These are phyloP conservation scores for Dryas octopetala DNA, from an alignment of 306 rosid genomes.

Conservation along the genomic window DNA sequence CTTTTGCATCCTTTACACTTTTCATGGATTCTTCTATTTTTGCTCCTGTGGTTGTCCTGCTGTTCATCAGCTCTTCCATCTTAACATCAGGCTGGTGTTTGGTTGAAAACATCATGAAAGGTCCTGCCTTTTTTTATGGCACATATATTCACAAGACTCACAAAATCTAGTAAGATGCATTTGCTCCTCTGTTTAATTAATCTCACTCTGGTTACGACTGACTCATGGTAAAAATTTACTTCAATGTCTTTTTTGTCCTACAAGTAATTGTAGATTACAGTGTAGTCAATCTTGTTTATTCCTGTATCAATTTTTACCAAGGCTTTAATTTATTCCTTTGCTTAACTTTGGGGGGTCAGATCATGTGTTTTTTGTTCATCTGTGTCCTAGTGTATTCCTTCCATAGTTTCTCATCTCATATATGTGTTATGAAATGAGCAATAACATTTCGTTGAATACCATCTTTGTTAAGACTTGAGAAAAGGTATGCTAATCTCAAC, in stretches of 20 bases:
- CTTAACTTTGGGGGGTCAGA: too few relatives aligned
- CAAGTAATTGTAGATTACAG: too few relatives aligned
- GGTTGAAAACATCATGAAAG: conserved; percentile 3
- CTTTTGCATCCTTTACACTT: not conserved
- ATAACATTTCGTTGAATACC: not conserved
- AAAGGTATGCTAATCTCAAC: not conserved
- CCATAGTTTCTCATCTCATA: not conserved
- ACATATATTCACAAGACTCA: not conserved
- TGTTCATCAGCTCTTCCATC: not conserved
- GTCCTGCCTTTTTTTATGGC: not conserved
- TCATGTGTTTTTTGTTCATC: too few relatives aligned
- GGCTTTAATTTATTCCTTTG: too few relatives aligned
- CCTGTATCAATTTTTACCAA: too few relatives aligned
- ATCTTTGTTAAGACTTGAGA: not conserved
- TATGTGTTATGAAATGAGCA: not conserved
- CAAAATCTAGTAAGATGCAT: too few relatives aligned
- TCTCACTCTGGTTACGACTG: not conserved
- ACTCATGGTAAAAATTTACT: not conserved
- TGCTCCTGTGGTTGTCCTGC: not conserved
- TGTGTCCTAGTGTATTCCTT: not conserved
- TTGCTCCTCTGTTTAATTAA: not conserved
- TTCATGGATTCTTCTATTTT: not conserved
- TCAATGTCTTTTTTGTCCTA: not conserved
- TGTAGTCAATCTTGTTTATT: too few relatives aligned
- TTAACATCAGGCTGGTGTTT: not conserved